phyloP scores from a whole-genome alignment of 345 rosid species.

The Trapa incisa region DNA sequence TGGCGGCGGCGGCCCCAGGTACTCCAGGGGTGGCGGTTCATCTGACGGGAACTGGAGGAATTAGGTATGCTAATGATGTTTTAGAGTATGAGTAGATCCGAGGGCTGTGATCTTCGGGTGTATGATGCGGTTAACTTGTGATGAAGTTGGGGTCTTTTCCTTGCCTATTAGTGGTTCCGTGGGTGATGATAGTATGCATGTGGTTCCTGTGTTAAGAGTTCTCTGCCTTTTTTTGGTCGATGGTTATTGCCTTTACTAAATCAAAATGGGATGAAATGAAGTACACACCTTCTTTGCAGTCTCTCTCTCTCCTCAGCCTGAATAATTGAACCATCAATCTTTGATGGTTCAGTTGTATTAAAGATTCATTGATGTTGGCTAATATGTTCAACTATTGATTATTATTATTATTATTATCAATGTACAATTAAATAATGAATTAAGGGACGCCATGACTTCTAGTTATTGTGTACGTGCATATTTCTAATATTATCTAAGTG shows the following conservation, averaged over 20 bases:
- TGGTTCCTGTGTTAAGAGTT: neutral
- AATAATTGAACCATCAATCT: no score
- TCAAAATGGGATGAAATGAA: neutral
- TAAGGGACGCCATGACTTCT: no score
- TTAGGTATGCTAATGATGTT: conserved; percentile 8
- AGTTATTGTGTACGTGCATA: no score
- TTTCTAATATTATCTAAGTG: no score
- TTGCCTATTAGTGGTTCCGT: neutral
- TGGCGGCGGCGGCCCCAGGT: conserved; percentile 31
- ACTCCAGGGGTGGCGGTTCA: conserved; percentile 35
- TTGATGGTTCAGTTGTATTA: no score
- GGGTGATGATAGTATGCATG: neutral
- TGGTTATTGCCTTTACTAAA: neutral
- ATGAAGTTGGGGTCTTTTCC: neutral
- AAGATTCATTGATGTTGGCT: no score
- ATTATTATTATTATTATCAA: no score
- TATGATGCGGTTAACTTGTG: no score
- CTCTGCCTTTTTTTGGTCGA: conserved; percentile 2
- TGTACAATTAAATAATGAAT: no score
- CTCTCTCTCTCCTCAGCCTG: neutral
- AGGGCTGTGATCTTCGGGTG: neutral
- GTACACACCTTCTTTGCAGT: neutral
- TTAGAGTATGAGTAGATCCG: neutral
- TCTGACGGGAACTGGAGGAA: conserved; percentile 54
- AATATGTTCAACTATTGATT: no score